phyloP scores from a whole-genome alignment of 2,329 filamentous ascomycete genomes.

The Fusarium graminum region DNA sequence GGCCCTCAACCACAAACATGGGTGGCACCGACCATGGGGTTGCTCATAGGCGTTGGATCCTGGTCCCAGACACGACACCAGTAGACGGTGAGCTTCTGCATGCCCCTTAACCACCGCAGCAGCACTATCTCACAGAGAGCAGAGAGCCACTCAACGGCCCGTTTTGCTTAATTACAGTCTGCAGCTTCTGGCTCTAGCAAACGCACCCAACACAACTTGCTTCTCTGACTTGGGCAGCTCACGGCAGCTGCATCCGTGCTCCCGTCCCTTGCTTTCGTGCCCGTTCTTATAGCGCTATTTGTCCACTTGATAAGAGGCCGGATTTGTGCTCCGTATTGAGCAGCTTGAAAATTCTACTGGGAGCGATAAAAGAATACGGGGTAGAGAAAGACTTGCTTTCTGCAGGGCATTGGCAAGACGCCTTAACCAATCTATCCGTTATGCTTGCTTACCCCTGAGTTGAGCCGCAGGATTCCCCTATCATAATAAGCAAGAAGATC shows the following conservation, averaged over 20 bases:
- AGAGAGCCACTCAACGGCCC: constrained; percentile 31
- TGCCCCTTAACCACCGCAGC: constrained; percentile 50
- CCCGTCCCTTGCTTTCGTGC: constrained; percentile 1
- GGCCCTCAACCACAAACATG: constrained; percentile 38
- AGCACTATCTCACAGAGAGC: constrained; percentile 31
- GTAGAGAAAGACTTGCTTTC: neutral
- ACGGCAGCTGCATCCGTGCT: constrained; percentile 23
- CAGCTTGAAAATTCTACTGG: constrained; percentile 10
- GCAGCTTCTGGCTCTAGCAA: constrained; percentile 31
- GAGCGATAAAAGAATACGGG: neutral
- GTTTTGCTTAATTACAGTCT: constrained; percentile 46
- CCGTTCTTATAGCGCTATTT: constrained; percentile 13
- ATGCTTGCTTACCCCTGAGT: constrained; percentile 38
- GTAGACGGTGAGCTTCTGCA: constrained; percentile 45
- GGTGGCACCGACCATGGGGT: constrained; percentile 49
- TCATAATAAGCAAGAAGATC: constrained; percentile 25
- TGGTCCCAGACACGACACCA: constrained; percentile 39
- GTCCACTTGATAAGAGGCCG: constrained; percentile 6
- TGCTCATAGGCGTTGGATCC: constrained; percentile 42
- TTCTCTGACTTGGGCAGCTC: constrained; percentile 19
- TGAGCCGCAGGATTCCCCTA: constrained; percentile 35
- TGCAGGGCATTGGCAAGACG: constrained; percentile 1
- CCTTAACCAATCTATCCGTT: constrained; percentile 11
- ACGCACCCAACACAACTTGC: constrained; percentile 13
- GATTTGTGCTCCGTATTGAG: constrained; percentile 21